Evolutionary conservation across 2,329 filamentous ascomycete genomes (phyloP), one percentile per base, ranked within the genome.

Genomic region (Fusarium paranaense): DNA sequence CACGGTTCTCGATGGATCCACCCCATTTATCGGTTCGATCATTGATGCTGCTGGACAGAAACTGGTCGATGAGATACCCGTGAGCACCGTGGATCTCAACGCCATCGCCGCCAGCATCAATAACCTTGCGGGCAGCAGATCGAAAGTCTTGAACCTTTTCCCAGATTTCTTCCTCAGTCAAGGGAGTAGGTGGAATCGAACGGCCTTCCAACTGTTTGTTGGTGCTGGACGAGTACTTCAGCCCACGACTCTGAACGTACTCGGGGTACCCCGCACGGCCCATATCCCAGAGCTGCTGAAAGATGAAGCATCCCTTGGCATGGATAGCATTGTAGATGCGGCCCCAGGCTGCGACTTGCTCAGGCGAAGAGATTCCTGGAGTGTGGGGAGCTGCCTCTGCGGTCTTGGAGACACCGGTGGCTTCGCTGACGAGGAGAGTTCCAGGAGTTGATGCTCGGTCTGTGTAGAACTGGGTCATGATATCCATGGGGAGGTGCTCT

Each of bases 101-200:
- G 10, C 90, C 91, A 78, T 96, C 93, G 50, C 92, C 92, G 0
- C 94, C 93, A 20, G 87, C 86, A 16, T 90, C 81, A 5, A 94
- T 79, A 0, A 93, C 88, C 32, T 89, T 86, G 69, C 86, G 86
- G 1, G 87, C 85, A 1, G 88, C 87, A 0, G 85, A 86, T 2
- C 86, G 88, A 80, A 88, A 95, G 0, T 90, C 90, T 0, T 79
- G 80, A 81, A 94, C 93, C 70, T 91, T 86, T 4, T 87, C 80
- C 74, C 89, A 84, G 64, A 95, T 95, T 20, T 94, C 92, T 1
- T 88, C 83, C 60, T 89, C 85, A 0, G 88, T 92, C 87, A 95
- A 25, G 2, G 70, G 47, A 18, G 72, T 66, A 0, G 76, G 76
- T 0, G 66, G 27, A 1, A 62, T 57, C 14, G 64, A 61, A 6